Base-by-base conservation (phyloP, 768 basidiomycete genomes). In the Mycena vulgaris region DNA sequence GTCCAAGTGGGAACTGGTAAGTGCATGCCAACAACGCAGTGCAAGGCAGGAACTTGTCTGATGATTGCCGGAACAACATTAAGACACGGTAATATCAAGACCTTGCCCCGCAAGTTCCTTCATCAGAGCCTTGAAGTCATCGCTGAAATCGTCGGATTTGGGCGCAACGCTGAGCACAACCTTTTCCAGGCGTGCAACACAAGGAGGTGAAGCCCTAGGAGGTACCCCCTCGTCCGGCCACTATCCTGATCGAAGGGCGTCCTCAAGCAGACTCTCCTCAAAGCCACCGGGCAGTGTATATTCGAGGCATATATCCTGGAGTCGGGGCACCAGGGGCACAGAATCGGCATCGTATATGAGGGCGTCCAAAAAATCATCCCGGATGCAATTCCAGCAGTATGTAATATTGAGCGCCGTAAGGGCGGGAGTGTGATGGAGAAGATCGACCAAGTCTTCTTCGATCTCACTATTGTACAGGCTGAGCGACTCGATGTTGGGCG, bases 231-330 rank as follows among this genome's bases (percentile, higher is more conserved):
- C 63, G 7, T 47, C 53, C 28, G 23, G 30, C 53, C 53, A 65
- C 53, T 56, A 66, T 11, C 63, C 39, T 1, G 64, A 48, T 33
- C 64, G 45, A 35, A 66, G 49, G 35, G 64, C 64, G 2, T 8
- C 52, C 63, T 64, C 63, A 27, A 64, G 19, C 7, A 39, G 10
- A 30, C 35, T 40, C 21, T 37, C 33, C 1, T 31, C 25, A 25
- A 33, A 31, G n/a, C n/a, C n/a, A 31, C 33, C 28, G 6, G 2
- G 3, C 9, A 39, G 13, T 7, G 45, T 28, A 16, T 21, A 2
- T 11, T 31, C 21, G 31, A 57, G 8, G 17, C 11, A 1, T 27
- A 49, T 7, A 10, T 35, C 25, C 31, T 59, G 9, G 8, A 66
- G 56, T 49, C 40, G 49, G 21, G 59, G 66, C 9, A 19, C 66